Conservation (phyloP, 441 rosid species). For the Croton setiger region DNA sequence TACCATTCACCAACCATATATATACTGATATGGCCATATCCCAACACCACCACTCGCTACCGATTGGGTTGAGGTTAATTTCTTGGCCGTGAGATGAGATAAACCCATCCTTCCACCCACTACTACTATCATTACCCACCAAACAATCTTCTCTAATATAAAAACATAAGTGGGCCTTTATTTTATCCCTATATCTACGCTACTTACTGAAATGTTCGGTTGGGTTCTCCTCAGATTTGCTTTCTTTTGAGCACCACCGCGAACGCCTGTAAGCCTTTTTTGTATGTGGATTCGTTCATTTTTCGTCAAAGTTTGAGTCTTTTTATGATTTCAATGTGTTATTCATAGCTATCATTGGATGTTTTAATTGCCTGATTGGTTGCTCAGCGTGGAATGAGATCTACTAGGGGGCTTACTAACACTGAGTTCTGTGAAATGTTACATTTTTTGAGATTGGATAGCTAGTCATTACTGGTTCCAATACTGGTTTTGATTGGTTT, state of each 20-base stretch:
- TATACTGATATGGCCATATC: slow-evolving; percentile 13
- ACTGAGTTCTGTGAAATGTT: background rate
- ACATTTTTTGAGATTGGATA: slow-evolving; percentile 3
- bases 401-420: background rate
- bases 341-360: background rate
- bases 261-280: slow-evolving; percentile 24
- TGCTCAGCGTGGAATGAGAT: background rate
- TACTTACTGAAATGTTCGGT: slow-evolving; percentile 20
- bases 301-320: background rate
- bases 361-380: background rate
- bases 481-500: background rate
- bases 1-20: slow-evolving; percentile 15
- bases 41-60: slow-evolving; percentile 56
- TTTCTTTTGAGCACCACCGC: slow-evolving; percentile 16
- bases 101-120: slow-evolving; percentile 48
- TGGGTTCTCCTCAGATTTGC: slow-evolving; percentile 34
- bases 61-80: slow-evolving; percentile 54
- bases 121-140: slow-evolving; percentile 27
- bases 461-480: background rate
- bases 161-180: slow-evolving; percentile 7
- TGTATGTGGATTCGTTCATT: background rate
- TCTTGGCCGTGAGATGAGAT: slow-evolving; percentile 31
- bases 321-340: background rate
- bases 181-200: slow-evolving; percentile 11
- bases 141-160: slow-evolving; percentile 21